phyloP scores from a whole-genome alignment of 2,329 filamentous ascomycete genomes.

The Remersonia thermophila region DNA sequence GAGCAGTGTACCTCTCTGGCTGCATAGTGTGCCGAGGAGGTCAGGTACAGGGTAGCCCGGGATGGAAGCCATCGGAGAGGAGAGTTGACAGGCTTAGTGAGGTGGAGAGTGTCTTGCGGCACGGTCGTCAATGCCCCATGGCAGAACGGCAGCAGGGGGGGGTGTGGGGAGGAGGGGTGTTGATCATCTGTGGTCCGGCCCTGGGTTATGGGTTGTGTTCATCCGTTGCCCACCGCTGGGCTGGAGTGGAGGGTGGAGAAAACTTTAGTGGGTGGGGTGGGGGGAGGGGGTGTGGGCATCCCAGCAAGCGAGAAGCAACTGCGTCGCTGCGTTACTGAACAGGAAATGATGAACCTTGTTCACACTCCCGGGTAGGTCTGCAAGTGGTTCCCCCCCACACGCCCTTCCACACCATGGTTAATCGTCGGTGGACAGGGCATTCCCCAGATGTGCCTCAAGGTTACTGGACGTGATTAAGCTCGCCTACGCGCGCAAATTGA shows the following conservation, averaged over 20 bases:
- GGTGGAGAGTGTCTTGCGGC: constrained; percentile 10
- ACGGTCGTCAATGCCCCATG: constrained; percentile 11
- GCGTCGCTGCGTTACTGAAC: background rate
- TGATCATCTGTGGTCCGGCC: constrained; percentile 1
- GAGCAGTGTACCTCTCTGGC: background rate
- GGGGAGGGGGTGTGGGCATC: no score
- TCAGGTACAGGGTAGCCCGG: background rate
- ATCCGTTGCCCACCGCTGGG: constrained; percentile 5
- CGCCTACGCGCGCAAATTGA: constrained; percentile 6
- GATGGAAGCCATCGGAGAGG: no score
- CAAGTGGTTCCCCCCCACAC: background rate
- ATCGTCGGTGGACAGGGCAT: no score
- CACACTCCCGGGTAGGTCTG: background rate
- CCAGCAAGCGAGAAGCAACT: no score
- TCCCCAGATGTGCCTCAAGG: constrained; percentile 4
- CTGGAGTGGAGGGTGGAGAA: constrained; percentile 7
- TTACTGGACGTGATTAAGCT: constrained; percentile 1
- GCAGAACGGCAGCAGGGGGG: constrained; percentile 9
- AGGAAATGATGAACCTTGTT: constrained; percentile 7
- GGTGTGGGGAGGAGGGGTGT: no score
- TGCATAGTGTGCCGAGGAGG: background rate
- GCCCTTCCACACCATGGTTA: no score
- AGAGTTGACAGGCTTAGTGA: constrained; percentile 6
- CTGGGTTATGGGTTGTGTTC: constrained; percentile 6
- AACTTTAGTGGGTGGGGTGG: background rate